Conservation (phyloP, 1,139 yeast species). For the Saccharomyces uvarum region DNA sequence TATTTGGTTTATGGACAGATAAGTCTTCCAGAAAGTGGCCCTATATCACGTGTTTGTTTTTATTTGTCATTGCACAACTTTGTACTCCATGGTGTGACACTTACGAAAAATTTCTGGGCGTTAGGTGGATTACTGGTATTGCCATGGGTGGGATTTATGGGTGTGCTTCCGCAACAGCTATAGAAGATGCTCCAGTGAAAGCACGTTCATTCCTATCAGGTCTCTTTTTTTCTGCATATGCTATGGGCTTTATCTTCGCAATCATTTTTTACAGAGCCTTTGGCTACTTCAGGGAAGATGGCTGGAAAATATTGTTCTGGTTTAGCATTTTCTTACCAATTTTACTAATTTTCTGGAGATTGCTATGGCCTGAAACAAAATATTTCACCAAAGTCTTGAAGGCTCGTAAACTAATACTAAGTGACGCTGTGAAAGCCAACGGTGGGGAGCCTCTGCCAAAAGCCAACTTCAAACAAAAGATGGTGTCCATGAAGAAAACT, state of each 20-base stretch:
- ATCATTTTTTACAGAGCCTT: conserved; percentile 41
- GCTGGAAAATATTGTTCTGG: conserved; percentile 52
- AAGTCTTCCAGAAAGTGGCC: conserved; percentile 51
- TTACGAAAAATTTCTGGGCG: conserved; percentile 44
- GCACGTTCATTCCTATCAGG: conserved; percentile 42
- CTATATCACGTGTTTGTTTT: conserved; percentile 37
- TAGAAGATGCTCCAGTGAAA: conserved; percentile 41
- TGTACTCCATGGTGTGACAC: conserved; percentile 49
- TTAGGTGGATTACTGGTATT: conserved; percentile 44
- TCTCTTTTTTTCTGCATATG: conserved; percentile 40
- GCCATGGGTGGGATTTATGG: conserved; percentile 50
- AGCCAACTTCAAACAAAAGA: conserved; percentile 13
- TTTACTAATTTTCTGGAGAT: conserved; percentile 38
- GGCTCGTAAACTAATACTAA: conserved; percentile 27
- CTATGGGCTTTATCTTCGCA: conserved; percentile 40
- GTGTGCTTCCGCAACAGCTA: conserved; percentile 41
- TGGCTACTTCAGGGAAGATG: conserved; percentile 25
- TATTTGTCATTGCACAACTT: conserved; percentile 43
- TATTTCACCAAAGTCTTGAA: conserved; percentile 28
- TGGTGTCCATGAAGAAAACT: conserved; percentile 26
- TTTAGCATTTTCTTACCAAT: conserved; percentile 45
- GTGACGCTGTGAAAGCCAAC: conserved; percentile 36
- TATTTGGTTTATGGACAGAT: conserved; percentile 49
- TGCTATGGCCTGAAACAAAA: conserved; percentile 36
- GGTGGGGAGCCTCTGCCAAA: conserved; percentile 53